phyloP scores from a whole-genome alignment of 2,329 filamentous ascomycete species.

The Trichoderma harzianum region DNA sequence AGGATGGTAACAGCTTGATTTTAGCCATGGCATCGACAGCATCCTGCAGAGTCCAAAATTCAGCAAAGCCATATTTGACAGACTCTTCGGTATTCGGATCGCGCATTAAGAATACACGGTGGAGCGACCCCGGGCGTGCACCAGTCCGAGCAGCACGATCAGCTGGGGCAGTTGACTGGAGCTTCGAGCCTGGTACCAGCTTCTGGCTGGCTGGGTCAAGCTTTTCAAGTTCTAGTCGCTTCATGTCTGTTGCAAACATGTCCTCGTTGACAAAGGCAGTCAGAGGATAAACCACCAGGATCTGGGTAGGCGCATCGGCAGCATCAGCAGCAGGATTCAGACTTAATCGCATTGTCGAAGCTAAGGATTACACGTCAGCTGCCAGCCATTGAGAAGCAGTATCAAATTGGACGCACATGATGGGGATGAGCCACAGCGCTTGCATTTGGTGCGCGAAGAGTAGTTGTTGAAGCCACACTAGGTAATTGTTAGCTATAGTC shows the following conservation, averaged over 20 bases:
- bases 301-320: slow-evolving; percentile 63
- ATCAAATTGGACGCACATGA: slow-evolving; percentile 35
- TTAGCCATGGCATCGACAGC: slow-evolving; percentile 71
- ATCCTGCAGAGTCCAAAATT: slow-evolving; percentile 74
- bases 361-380: slow-evolving; percentile 18
- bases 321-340: slow-evolving; percentile 50
- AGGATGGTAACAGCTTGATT: slow-evolving; percentile 67
- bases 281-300: slow-evolving; percentile 70
- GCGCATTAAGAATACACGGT: slow-evolving; percentile 72
- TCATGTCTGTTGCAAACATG: slow-evolving; percentile 67
- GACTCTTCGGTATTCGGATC: slow-evolving; percentile 69
- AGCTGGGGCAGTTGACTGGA: slow-evolving; percentile 58
- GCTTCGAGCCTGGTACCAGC: slow-evolving; percentile 47
- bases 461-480: slow-evolving; percentile 42
- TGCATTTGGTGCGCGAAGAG: slow-evolving; percentile 36
- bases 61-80: slow-evolving; percentile 79
- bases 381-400: slow-evolving; percentile 30
- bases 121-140: slow-evolving; percentile 69
- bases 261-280: slow-evolving; percentile 69
- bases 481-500: slow-evolving; percentile 20
- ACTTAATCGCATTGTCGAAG: slow-evolving; percentile 32
- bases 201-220: slow-evolving; percentile 44
- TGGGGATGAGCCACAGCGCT: slow-evolving; percentile 35
- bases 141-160: slow-evolving; percentile 60
- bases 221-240: slow-evolving; percentile 66